These are phyloP conservation scores for Dactylorhiza incarnata DNA, from an alignment of 106 monocot species.

Conservation along the genomic window DNA sequence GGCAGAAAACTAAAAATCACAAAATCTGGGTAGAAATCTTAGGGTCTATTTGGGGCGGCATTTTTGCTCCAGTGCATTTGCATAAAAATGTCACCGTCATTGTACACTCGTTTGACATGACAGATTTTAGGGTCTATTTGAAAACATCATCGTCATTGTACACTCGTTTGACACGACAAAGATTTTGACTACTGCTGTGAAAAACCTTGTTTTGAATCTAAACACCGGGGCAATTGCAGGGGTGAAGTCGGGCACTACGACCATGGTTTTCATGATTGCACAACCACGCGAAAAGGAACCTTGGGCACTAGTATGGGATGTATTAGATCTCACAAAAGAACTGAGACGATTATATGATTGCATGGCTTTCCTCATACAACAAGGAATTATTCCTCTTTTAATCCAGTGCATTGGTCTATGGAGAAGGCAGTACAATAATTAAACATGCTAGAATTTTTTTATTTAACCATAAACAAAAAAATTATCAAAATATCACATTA, in stretches of 20 bases:
- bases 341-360: neutral
- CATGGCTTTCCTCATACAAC: neutral
- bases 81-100: no score
- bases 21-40: neutral
- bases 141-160: no score
- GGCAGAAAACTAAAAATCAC: neutral
- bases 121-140: neutral
- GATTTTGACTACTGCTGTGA: no score
- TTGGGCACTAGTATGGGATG: neutral
- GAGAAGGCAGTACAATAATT: neutral
- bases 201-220: no score
- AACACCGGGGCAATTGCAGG: no score
- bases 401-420: neutral
- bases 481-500: neutral
- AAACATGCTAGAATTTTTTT: neutral
- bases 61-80: no score
- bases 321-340: neutral
- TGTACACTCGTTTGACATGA: no score
- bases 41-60: neutral
- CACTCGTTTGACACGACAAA: no score
- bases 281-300: no score
- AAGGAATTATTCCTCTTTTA: neutral
- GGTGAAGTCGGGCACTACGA: no score
- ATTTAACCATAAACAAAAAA: neutral
- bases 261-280: no score